phyloP scores from a whole-genome alignment of 345 rosid species.

The Pugionium cornutum region DNA sequence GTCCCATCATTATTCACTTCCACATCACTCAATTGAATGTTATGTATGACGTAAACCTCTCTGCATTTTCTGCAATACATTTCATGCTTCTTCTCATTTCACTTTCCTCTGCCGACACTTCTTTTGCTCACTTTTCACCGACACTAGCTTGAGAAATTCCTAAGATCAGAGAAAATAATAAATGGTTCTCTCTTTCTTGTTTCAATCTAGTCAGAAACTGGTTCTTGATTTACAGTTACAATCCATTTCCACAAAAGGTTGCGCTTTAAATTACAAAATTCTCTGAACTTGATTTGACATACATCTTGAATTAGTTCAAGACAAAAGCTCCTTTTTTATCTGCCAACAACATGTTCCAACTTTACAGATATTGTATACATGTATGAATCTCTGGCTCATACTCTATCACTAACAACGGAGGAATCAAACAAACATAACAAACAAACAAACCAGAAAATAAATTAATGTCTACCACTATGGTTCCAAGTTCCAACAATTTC shows the following conservation, averaged over 20 bases:
- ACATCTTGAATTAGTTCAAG: constrained; percentile 19
- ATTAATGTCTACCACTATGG: constrained; percentile 42
- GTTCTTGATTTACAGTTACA: constrained; percentile 24
- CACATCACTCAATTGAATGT: constrained; percentile 31
- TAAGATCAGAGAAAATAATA: constrained; percentile 4
- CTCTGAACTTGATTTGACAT: constrained; percentile 23
- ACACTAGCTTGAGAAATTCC: constrained; percentile 28
- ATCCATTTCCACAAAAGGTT: constrained; percentile 14
- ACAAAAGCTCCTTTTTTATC: constrained; percentile 27
- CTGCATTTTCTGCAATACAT: constrained; percentile 1
- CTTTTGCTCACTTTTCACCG: constrained; percentile 30
- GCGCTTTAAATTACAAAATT: not conserved
- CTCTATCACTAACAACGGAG: constrained; percentile 32
- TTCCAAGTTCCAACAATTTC: constrained; percentile 31
- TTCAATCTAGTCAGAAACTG: constrained; percentile 30
- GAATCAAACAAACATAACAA: constrained; percentile 33
- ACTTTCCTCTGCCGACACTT: constrained; percentile 40
- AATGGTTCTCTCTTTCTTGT: constrained; percentile 19
- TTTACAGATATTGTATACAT: constrained; percentile 42
- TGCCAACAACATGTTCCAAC: constrained; percentile 39
- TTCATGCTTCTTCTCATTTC: constrained; percentile 20
- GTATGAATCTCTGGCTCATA: constrained; percentile 40
- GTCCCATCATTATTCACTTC: constrained; percentile 32
- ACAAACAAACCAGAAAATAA: constrained; percentile 27
- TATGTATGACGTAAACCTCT: constrained; percentile 25